Evolutionary conservation across 768 basidiomycete species (phyloP), one percentile per base, ranked within the genome.

Genomic region (Termitomyces sp.): DNA sequence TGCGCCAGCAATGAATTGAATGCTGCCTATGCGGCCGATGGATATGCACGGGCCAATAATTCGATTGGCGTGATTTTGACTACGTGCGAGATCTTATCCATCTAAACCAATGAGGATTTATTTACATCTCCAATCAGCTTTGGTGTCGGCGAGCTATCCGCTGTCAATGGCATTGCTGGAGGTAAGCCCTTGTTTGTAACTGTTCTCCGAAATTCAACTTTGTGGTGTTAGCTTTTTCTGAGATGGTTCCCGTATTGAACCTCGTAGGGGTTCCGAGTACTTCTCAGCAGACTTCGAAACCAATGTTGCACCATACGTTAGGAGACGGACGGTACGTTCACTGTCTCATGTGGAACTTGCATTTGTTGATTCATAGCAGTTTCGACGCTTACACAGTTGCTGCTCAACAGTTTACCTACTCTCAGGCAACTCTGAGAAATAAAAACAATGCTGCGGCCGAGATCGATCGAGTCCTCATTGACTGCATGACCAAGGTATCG

Each of bases 141-240:
- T 61, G 94, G 94, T 54, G 94, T 97, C n/a, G 94, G 94, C 15
- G 94, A 97, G 68, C 73, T 96, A 44, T 89, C 87, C 41, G 93
- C 94, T 4, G 84, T 89, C 37, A 91, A 92, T 63, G 89, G 90
- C 42, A 82, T 94, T 58, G 91, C 88, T 23, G 87, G 87, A 63
- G 83, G 87, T 19, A 28, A 51, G 10, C 30, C 49, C 23, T 35
- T 1, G 10, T 23, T 7, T 6, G 11, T 38, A 17, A 40, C 8
- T n/a, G 17, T 17, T 28, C 1, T 19, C 81, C 7, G 28, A 61
- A 56, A 74, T 59, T 9, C 4, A 40, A n/a, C 28, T n/a, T 40
- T 15, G 21, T 30, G 5, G 1, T n/a, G 1, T 5, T 15, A 87
- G 87, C 87, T 15, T 86, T 87, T 67, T 85, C 92, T 45, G 94